Evolutionary conservation across 345 rosid genomes (phyloP).

Genomic region (Gossypium stocksii): DNA sequence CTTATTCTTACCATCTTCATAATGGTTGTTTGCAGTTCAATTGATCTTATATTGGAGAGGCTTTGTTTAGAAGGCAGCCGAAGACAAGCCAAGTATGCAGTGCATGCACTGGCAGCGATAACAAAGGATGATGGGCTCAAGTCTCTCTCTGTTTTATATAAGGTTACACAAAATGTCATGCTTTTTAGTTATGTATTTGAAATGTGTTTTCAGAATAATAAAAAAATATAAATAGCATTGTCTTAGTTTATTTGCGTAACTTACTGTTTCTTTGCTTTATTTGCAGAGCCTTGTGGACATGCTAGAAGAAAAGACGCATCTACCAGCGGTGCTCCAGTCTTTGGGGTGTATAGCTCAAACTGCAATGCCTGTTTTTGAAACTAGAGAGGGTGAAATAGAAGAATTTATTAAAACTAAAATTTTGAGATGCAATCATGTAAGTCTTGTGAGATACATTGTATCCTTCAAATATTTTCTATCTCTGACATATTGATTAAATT

Average conservation of each 20-base stretch:
- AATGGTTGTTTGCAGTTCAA: constrained; percentile 55
- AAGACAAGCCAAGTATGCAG: constrained; percentile 94
- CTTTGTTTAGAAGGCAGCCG: constrained; percentile 95
- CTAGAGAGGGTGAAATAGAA: constrained; percentile 82
- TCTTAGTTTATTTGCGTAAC: constrained; percentile 18
- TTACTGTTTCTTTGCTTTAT: constrained; percentile 25
- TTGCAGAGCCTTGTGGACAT: constrained; percentile 91
- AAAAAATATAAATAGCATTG: not conserved
- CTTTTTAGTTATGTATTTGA: constrained; percentile 2
- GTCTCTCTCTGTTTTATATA: constrained; percentile 93
- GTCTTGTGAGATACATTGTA: constrained; percentile 26
- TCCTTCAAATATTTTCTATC: constrained; percentile 5
- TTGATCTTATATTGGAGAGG: constrained; percentile 87
- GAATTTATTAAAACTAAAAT: constrained; percentile 76
- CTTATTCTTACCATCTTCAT: constrained; percentile 26
- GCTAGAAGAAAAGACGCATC: constrained; percentile 83
- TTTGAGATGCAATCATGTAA: constrained; percentile 55
- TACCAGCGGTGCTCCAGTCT: constrained; percentile 89
- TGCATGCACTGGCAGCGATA: constrained; percentile 94
- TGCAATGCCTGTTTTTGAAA: constrained; percentile 95
- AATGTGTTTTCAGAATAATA: not conserved
- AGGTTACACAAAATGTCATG: constrained; percentile 40
- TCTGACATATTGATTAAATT: constrained; percentile 14
- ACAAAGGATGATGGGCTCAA: constrained; percentile 95
- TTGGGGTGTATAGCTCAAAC: constrained; percentile 97